Evolutionary conservation across 345 rosid genomes (phyloP), one percentile per base, ranked within the genome.

Genomic region (Bruguiera parviflora): DNA sequence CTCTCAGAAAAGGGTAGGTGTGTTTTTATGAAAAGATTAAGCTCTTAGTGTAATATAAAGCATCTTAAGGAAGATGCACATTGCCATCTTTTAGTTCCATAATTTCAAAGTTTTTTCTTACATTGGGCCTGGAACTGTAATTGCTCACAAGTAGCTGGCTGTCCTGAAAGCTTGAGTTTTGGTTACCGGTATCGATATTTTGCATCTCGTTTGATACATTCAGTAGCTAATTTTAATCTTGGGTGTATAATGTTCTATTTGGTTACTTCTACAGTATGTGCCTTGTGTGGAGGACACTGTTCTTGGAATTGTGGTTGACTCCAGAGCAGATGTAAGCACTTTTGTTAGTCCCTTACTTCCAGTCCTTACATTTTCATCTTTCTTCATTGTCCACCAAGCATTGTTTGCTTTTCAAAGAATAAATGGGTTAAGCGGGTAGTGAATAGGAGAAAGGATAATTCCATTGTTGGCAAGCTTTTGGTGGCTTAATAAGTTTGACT

Each of bases 221-320:
- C n/a, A 2, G 20, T 64, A 47, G 37, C 21, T 46, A 25, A 70
- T 52, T 3, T 22, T 32, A n/a, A 22, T 60, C 6, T 49, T 64
- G 58, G 28, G 64, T 39, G 16, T 46, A 28, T 75, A 52, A 72
- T 72, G 22, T 6, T 52, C 18, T 58, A 46, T 22, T 63, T 49
- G 56, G 24, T 82, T 69, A 46, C 55, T 75, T 74, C 22, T 81
- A 70, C 87, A 90, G 97, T 93, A 93, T 59, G 82, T 83, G 65
- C 92, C 94, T 66, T 82, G 84, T 62, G 74, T 62, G 43, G 98
- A 85, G 68, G 97, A 93, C 73, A 67, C 81, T 46, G 77, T 91
- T 73, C 93, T 93, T 82, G 98, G 96, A 74, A 84, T 93, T 6
- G 92, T 87, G 70, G 92, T 86, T 9, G 97, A 90, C 77, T 73